These are phyloP conservation scores for Ceratocystis destructans DNA, from an alignment of 2,329 filamentous ascomycete genomes.

Conservation along the genomic window DNA sequence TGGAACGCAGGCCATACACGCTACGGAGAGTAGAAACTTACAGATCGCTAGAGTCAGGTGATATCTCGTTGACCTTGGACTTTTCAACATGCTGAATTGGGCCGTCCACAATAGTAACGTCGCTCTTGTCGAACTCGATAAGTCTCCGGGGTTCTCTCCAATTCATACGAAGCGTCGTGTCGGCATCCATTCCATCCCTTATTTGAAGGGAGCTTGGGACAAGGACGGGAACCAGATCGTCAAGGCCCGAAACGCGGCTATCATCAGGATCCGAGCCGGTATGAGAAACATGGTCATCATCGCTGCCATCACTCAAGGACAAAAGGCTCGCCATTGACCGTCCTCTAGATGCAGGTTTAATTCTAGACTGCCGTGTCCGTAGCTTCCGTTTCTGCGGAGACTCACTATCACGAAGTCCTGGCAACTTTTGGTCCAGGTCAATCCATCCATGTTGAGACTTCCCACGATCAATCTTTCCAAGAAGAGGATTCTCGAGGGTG, in stretches of 20 bases:
- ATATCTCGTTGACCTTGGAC: background rate
- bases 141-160: constrained; percentile 11
- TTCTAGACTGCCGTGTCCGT: background rate
- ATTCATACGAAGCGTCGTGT: constrained; percentile 17
- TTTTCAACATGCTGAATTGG: background rate
- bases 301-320: background rate
- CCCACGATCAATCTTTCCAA: constrained; percentile 10
- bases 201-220: constrained; percentile 16
- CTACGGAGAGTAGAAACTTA: constrained; percentile 27
- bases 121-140: background rate
- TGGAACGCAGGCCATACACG: no score
- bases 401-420: background rate
- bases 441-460: constrained; percentile 15
- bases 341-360: background rate
- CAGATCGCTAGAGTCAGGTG: background rate
- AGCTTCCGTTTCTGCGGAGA: background rate
- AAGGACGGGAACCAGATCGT: constrained; percentile 13
- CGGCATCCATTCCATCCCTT: constrained; percentile 14
- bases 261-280: constrained; percentile 5
- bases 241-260: constrained; percentile 5
- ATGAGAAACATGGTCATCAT: background rate
- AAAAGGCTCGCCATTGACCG: background rate
- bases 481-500: constrained; percentile 18
- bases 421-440: constrained; percentile 12
- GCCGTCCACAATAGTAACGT: constrained; percentile 3